phyloP scores from a whole-genome alignment of 495 filamentous ascomycete species.

The Trypethelium eluteriae region DNA sequence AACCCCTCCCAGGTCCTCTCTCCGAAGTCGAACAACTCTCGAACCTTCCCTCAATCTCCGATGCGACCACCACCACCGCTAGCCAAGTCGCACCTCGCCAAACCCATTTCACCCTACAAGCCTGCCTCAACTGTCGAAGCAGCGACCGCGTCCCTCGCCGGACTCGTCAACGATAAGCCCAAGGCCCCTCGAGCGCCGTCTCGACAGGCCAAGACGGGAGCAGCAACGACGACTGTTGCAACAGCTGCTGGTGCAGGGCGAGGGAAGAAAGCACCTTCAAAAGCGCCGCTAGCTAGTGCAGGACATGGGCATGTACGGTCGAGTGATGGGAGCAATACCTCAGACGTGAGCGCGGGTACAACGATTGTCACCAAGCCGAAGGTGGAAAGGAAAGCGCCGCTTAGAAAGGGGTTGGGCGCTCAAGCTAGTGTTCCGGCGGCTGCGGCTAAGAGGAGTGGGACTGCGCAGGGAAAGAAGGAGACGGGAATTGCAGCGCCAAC shows the following conservation, averaged over 20 bases:
- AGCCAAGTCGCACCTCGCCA: slow-evolving; percentile 44
- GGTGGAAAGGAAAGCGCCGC: slow-evolving; percentile 11
- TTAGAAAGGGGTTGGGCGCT: slow-evolving; percentile 7
- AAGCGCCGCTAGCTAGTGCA: slow-evolving; percentile 12
- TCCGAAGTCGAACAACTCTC: slow-evolving; percentile 72
- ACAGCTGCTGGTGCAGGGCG: slow-evolving; percentile 12
- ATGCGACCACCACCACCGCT: slow-evolving; percentile 42
- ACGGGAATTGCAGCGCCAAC: slow-evolving; percentile 8
- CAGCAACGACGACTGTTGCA: slow-evolving; percentile 14
- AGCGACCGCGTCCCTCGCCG: slow-evolving; percentile 11
- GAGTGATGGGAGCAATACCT: slow-evolving; percentile 24
- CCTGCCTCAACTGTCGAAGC: slow-evolving; percentile 21
- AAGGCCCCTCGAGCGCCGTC: slow-evolving; percentile 14
- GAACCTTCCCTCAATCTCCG: slow-evolving; percentile 55
- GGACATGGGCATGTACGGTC: neutral
- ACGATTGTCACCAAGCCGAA: slow-evolving; percentile 26
- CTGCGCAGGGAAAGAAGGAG: slow-evolving; percentile 20
- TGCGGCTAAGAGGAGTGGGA: slow-evolving; percentile 14
- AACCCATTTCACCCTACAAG: slow-evolving; percentile 50
- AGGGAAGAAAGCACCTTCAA: slow-evolving; percentile 10
- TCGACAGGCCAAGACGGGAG: slow-evolving; percentile 15
- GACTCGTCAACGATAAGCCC: slow-evolving; percentile 15
- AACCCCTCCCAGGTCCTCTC: slow-evolving; percentile 59
- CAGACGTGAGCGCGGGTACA: slow-evolving; percentile 24
- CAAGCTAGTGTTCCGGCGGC: slow-evolving; percentile 5